phyloP scores from a whole-genome alignment of 805 yeast genomes.

The Lachancea fermentati region DNA sequence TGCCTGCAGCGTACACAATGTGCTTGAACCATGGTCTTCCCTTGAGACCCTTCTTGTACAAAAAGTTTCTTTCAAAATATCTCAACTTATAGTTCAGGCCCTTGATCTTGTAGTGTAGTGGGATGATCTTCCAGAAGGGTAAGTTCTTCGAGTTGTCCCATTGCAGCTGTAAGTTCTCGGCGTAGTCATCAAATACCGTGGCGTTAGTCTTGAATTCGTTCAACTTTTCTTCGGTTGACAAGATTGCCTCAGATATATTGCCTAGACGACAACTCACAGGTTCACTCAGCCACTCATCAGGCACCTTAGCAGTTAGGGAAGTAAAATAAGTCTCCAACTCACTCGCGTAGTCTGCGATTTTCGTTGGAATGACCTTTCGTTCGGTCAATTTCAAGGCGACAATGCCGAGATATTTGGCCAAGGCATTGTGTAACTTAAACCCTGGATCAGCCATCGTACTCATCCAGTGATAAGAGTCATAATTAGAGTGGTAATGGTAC shows the following conservation, averaged over 20 bases:
- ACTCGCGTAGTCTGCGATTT: conserved; percentile 36
- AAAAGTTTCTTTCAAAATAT: conserved; percentile 41
- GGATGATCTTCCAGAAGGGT: conserved; percentile 31
- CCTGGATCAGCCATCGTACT: conserved; percentile 55
- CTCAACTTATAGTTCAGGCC: conserved; percentile 35
- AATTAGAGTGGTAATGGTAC: conserved; percentile 72
- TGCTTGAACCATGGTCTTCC: conserved; percentile 52
- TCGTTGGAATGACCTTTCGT: conserved; percentile 36
- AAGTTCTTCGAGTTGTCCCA: conserved; percentile 30
- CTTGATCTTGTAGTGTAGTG: conserved; percentile 23
- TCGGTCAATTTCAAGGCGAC: conserved; percentile 45
- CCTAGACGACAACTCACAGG: conserved; percentile 9
- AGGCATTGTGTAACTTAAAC: conserved; percentile 50
- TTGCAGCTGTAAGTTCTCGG: conserved; percentile 16
- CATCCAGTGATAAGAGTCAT: conserved; percentile 73
- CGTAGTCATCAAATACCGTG: conserved; percentile 23
- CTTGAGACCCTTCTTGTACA: conserved; percentile 41
- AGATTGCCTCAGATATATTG: conserved; percentile 27
- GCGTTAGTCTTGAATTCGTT: conserved; percentile 20
- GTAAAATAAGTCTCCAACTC: conserved; percentile 36
- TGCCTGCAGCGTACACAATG: conserved; percentile 46
- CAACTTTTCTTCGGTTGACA: conserved; percentile 27
- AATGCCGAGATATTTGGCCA: conserved; percentile 50
- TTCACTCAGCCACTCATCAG: conserved; percentile 35
- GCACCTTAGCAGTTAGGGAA: conserved; percentile 34